Evolutionary conservation across 1,139 yeast species (phyloP).

Genomic region (Meyerozyma carpophila): DNA sequence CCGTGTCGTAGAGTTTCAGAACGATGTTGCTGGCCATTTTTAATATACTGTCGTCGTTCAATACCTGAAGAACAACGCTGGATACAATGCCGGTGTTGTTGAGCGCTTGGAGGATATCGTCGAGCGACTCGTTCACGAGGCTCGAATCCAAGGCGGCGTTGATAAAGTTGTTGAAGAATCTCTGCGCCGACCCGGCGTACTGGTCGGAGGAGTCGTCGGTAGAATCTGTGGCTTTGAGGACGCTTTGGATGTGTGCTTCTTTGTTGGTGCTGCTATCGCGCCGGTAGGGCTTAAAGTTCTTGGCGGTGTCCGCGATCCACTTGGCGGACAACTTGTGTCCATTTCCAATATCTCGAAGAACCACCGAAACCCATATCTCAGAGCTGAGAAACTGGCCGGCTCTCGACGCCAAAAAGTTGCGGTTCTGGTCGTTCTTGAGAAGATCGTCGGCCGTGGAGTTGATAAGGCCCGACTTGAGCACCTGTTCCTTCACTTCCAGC

Average conservation of each 20-base stretch:
- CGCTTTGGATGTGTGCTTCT: constrained; percentile 2
- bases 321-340: constrained; percentile 25
- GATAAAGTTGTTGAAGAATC: constrained; percentile 28
- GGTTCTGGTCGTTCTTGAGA: constrained; percentile 25
- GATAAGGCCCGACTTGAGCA: constrained; percentile 23
- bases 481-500: constrained; percentile 14
- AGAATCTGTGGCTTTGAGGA: constrained; percentile 8
- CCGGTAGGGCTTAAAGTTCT: constrained; percentile 20
- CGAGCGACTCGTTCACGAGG: constrained; percentile 19
- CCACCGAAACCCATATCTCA: constrained; percentile 23
- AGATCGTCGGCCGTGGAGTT: constrained; percentile 19
- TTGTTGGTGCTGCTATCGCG: constrained; percentile 7
- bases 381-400: constrained; percentile 21
- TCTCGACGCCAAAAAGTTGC: constrained; percentile 19
- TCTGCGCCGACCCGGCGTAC: constrained; percentile 29
- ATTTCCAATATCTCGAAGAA: constrained; percentile 27
- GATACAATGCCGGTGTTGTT: constrained; percentile 27
- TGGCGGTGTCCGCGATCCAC: constrained; percentile 22
- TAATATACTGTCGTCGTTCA: constrained; percentile 20
- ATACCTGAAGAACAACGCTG: constrained; percentile 22
- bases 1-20: constrained; percentile 26
- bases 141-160: constrained; percentile 23
- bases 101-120: constrained; percentile 25
- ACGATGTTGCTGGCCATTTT: constrained; percentile 19
- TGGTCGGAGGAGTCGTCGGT: constrained; percentile 7